Base-by-base conservation (phyloP, 805 yeast genomes). In the Myxozyma nipponensis region DNA sequence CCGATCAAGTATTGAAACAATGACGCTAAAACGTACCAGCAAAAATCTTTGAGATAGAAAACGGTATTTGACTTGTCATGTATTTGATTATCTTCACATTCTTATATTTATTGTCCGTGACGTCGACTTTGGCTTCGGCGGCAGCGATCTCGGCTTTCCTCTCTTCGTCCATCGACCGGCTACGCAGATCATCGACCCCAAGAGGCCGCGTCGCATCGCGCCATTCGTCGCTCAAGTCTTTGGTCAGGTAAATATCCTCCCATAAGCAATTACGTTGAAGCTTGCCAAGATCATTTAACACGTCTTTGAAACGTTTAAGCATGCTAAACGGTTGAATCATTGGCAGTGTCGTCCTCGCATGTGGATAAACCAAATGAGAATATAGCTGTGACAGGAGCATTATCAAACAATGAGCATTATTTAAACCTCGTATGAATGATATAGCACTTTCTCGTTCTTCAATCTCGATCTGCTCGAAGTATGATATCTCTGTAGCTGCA, bases 231-330 rank as follows among this genome's bases (percentile, higher is more conserved):
- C 52, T 39, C 10, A 56, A 40, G 10, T 45, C 43, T 35, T 46
- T 49, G 2, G 51, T 48, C n/a, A 56, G 17, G 39, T 36, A 43
- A 32, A 54, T 46, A 17, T 63, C 68, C 39, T 62, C 63, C 65
- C 63, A 61, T 9, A 64, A 40, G 23, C 62, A 61, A 49, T 59
- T 55, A 9, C 66, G 44, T 45, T 65, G 64, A 13, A 65, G 46
- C 7, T 25, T 34, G n/a, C 63, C 63, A 15, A 65, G 42, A 22
- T 60, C 46, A 9, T 44, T 39, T 22, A 65, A 44, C 34, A 65
- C 28, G 32, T 49, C 44, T 7, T 41, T 38, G 13, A 39, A 49
- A 21, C 38, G 50, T 23, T 46, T 17, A 24, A 42, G 53, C 2
- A 38, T 46, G 23, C 42, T 48, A 25, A 56, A 51, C 7, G 59